Percentiles rank a stretch among this genome's conserved stretches.
Evolutionary conservation across 805 yeast species (phyloP).

Genomic region (Hanseniaspora mollemarum): DNA sequence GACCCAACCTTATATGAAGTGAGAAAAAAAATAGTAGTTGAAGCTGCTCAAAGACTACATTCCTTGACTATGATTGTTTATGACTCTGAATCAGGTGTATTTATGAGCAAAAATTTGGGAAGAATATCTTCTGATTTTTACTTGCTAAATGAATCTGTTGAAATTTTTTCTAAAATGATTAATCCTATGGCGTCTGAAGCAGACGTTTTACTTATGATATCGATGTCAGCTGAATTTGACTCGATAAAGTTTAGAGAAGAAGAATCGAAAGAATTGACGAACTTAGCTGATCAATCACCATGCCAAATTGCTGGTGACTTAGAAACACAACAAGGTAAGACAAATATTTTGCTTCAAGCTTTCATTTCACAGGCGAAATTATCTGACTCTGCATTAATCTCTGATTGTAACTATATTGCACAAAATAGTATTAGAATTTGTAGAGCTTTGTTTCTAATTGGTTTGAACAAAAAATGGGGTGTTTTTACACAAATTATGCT

Average conservation of each 20-base stretch:
- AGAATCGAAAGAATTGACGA: conserved; percentile 62
- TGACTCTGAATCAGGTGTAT: conserved; percentile 71
- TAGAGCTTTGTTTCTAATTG: conserved; percentile 78
- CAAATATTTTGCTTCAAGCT: conserved; percentile 78
- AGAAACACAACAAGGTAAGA: conserved; percentile 71
- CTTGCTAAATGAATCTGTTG: conserved; percentile 70
- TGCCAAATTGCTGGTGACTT: conserved; percentile 74
- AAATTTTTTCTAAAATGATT: conserved; percentile 74
- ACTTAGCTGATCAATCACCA: conserved; percentile 48
- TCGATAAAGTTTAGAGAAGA: conserved; percentile 80
- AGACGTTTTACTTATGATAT: conserved; percentile 73
- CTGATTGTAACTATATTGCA: conserved; percentile 88
- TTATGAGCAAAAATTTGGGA: conserved; percentile 80
- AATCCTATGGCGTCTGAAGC: conserved; percentile 84
- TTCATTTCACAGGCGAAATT: conserved; percentile 66
- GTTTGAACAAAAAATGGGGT: conserved; percentile 89
- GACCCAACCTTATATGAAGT: conserved; percentile 71
- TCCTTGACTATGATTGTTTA: conserved; percentile 83
- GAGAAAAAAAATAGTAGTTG: conserved; percentile 61
- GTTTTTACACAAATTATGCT: conserved; percentile 59
- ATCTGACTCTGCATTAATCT: conserved; percentile 66
- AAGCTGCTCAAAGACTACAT: conserved; percentile 77
- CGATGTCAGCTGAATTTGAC: conserved; percentile 90
- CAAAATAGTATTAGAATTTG: conserved; percentile 90
- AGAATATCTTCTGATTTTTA: conserved; percentile 92